Percentiles rank a stretch among this genome's conserved stretches.
Evolutionary conservation across 2,329 filamentous ascomycete species (phyloP).

Genomic region (Ceratocystis lukuohia): DNA sequence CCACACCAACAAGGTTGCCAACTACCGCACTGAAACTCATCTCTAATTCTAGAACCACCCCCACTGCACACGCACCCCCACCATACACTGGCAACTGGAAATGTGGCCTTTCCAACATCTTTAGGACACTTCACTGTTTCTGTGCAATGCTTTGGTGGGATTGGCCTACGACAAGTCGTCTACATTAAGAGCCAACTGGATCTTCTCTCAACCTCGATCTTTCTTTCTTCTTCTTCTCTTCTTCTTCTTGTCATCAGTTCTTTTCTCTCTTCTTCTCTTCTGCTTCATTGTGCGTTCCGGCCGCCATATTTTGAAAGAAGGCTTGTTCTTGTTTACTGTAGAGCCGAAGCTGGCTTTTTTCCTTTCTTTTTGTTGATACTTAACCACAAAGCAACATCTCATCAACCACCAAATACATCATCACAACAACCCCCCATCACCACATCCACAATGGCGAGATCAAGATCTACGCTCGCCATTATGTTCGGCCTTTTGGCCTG

Average conservation of each 20-base stretch:
- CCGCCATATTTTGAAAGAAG: slow-evolving; percentile 5
- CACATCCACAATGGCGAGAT: slow-evolving; percentile 36
- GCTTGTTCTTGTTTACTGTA: slow-evolving; percentile 1
- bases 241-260: slow-evolving; percentile 21
- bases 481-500: slow-evolving; percentile 84
- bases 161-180: slow-evolving; percentile 3
- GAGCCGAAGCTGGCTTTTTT: slow-evolving; percentile 21
- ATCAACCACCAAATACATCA: neutral
- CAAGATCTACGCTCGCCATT: slow-evolving; percentile 57
- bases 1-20: neutral
- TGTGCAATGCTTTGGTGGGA: slow-evolving; percentile 28
- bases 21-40: neutral
- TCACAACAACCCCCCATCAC: slow-evolving; percentile 22
- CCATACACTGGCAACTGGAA: slow-evolving; percentile 26
- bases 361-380: slow-evolving; percentile 15
- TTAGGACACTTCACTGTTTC: slow-evolving; percentile 19
- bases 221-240: slow-evolving; percentile 12
- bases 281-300: slow-evolving; percentile 15
- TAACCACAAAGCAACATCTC: slow-evolving; percentile 11
- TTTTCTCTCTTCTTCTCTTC: slow-evolving; percentile 21
- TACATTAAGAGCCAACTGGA: neutral
- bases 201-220: slow-evolving; percentile 5
- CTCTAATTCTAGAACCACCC: slow-evolving; percentile 5
- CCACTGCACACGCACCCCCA: neutral
- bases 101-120: slow-evolving; percentile 33